Base-by-base conservation (phyloP, 345 rosid genomes). In the Camelina neglecta region DNA sequence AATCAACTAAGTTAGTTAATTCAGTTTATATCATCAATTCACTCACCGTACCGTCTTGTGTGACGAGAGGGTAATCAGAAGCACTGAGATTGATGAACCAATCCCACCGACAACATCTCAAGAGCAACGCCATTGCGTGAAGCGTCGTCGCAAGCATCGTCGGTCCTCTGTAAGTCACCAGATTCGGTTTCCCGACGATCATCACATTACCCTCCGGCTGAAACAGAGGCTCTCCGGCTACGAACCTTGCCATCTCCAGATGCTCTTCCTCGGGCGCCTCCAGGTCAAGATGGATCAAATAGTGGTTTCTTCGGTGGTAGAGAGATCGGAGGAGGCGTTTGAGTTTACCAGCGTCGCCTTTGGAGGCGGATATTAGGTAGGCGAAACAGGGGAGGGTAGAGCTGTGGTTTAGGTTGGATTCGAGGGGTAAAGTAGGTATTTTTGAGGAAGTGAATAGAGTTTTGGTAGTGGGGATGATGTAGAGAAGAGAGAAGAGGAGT, bases 41-140 rank as follows among this genome's bases (percentile, higher is more conserved):
- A 93, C 98, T 93, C 96, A 93, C 96, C 97, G 79, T 94, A 92
- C 98, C 96, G 87, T 94, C 98, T 90, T 90, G 96, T 77, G 96
- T 92, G 4, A 89, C 81, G 49, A 94, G 60, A 59, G 97, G 97
- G 72, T 92, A 94, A 78, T 94, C 97, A 75, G 97, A 94, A 75
- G 98, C 95, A 82, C 96, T 94, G n/a, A 94, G 96, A 79, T 94
- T 94, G 15, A 94, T 90, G 36, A 94, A 92, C 97, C 98, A 94
- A 69, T 94, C 96, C 97, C 98, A 92, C 65, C 84, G 80, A 84
- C 92, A 85, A 76, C 88, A 85, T 68, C 90, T 87, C 79, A 86
- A 24, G 13, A 94, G 82, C 79, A 90, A 84, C 8, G 97, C 85
- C 87, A 92, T 87, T 20, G 90, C 93, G 75, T 92, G 96, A 6